Evolutionary conservation across 169 alveolate genomes (phyloP).

Genomic region (Miamiensis avidus): DNA sequence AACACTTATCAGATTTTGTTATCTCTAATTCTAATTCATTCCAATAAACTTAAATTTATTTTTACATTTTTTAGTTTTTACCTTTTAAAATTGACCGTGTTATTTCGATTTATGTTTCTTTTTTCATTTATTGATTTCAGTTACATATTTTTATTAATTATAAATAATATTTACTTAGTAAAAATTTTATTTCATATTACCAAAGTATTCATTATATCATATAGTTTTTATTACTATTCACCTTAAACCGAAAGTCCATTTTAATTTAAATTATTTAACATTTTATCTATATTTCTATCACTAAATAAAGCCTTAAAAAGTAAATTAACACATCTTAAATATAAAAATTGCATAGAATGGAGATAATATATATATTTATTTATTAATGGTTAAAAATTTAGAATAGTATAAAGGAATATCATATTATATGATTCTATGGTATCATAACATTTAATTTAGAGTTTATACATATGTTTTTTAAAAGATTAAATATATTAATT

Average conservation of each 20-base stretch:
- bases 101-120: conserved; percentile 6
- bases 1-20: background rate
- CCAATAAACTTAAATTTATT: conserved; percentile 4
- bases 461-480: too few species aligned
- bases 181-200: background rate
- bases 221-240: background rate
- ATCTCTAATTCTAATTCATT: conserved; percentile 12
- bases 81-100: background rate
- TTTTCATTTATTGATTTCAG: conserved; percentile 5
- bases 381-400: too few species aligned
- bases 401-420: too few species aligned
- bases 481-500: too few species aligned
- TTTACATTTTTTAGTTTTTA: conserved; percentile 11
- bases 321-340: too few species aligned
- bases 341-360: too few species aligned
- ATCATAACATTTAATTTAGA: too few species aligned
- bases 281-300: too few species aligned
- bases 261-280: background rate
- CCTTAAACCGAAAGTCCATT: background rate
- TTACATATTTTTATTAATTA: background rate
- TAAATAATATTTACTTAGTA: background rate
- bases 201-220: background rate
- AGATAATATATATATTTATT: too few species aligned
- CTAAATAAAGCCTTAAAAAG: too few species aligned
- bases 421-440: too few species aligned